Conservation (phyloP, 2,329 filamentous ascomycete species). For the Microcyclospora tardicrescens region DNA sequence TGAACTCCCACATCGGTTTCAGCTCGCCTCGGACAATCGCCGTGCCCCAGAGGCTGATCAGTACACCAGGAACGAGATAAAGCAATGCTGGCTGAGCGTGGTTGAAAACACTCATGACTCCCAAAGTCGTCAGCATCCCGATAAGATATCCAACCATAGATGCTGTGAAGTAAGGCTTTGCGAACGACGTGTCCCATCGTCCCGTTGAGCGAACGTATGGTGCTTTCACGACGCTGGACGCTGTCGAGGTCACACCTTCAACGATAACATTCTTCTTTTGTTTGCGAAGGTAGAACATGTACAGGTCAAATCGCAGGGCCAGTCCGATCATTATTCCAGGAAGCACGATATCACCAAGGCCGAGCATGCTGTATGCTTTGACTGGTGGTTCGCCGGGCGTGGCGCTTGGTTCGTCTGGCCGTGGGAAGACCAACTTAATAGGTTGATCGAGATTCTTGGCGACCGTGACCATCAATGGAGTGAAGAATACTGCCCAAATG, state of each 20-base stretch:
- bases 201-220: slow-evolving; percentile 43
- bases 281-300: slow-evolving; percentile 63
- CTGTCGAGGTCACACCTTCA: slow-evolving; percentile 9
- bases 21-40: slow-evolving; percentile 60
- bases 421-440: slow-evolving; percentile 78
- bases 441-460: slow-evolving; percentile 83
- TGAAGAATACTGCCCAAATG: slow-evolving; percentile 84
- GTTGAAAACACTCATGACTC: slow-evolving; percentile 62
- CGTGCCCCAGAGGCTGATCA: slow-evolving; percentile 62
- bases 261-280: slow-evolving; percentile 29
- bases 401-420: slow-evolving; percentile 32
- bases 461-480: slow-evolving; percentile 75
- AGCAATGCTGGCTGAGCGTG: slow-evolving; percentile 83
- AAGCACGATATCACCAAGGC: slow-evolving; percentile 85
- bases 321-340: slow-evolving; percentile 84
- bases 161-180: slow-evolving; percentile 75
- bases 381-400: slow-evolving; percentile 25
- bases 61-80: slow-evolving; percentile 79
- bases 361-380: slow-evolving; percentile 56
- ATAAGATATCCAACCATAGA: slow-evolving; percentile 62
- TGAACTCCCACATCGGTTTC: slow-evolving; percentile 66
- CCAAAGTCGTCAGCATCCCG: slow-evolving; percentile 65
- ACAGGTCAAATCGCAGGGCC: slow-evolving; percentile 82
- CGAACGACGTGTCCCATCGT: slow-evolving; percentile 55
- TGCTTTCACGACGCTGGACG: slow-evolving; percentile 22